Conservation (phyloP, 192 early-diverging fungal species). For the Pilobolus umbonatus region DNA sequence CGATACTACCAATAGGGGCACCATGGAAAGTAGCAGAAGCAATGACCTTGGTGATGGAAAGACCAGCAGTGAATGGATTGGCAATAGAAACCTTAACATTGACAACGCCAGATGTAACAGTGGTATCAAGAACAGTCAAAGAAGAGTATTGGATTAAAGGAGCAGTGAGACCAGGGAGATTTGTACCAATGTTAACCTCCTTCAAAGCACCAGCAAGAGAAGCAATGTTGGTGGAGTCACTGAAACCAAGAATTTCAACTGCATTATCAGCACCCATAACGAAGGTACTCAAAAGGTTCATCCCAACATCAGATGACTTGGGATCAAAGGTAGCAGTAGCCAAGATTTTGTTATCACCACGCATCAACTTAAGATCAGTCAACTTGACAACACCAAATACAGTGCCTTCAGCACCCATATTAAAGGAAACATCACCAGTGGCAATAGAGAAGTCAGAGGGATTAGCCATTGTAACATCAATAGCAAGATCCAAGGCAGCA, state of each 20-base stretch:
- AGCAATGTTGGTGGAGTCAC: slow-evolving; percentile 39
- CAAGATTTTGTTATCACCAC: slow-evolving; percentile 38
- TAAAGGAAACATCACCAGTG: slow-evolving; percentile 46
- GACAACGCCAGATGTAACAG: slow-evolving; percentile 39
- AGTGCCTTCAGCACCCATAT: slow-evolving; percentile 38
- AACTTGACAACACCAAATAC: slow-evolving; percentile 46
- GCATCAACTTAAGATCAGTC: slow-evolving; percentile 38
- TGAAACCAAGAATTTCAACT: slow-evolving; percentile 40
- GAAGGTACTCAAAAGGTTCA: slow-evolving; percentile 44
- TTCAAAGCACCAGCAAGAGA: slow-evolving; percentile 44
- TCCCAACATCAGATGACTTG: slow-evolving; percentile 37
- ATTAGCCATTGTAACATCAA: slow-evolving; percentile 40
- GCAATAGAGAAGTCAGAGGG: slow-evolving; percentile 42
- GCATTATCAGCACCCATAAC: slow-evolving; percentile 39
- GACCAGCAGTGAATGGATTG: slow-evolving; percentile 50
- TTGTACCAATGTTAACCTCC: slow-evolving; percentile 35
- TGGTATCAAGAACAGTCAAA: slow-evolving; percentile 39
- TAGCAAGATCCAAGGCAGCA: slow-evolving; percentile 33
- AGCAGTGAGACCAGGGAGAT: slow-evolving; percentile 44
- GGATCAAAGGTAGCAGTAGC: slow-evolving; percentile 47
- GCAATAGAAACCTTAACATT: slow-evolving; percentile 42
- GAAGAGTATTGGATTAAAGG: slow-evolving; percentile 38
- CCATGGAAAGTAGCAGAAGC: slow-evolving; percentile 41
- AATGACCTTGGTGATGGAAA: slow-evolving; percentile 45
- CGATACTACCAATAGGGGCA: slow-evolving; percentile 39